Evolutionary conservation across 1,284 basidiomycete genomes (phyloP).

Genomic region (Leccinum pseudoinsigne): DNA sequence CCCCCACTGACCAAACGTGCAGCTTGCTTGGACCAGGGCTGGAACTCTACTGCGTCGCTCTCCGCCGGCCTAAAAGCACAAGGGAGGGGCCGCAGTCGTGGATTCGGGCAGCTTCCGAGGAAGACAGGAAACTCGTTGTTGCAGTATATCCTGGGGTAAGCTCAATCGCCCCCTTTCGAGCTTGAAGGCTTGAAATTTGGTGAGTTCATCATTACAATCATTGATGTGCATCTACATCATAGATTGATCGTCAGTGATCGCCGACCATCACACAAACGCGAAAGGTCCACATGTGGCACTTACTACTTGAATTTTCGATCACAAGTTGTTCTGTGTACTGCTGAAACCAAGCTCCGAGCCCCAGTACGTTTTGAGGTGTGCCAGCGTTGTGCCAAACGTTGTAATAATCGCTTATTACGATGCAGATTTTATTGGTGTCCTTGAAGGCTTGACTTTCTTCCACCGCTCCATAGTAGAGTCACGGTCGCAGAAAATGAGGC

Average conservation of each 20-base stretch:
- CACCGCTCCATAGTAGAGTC: neutral
- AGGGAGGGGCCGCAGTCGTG: neutral
- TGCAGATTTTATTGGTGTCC: neutral
- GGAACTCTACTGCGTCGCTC: too few species aligned
- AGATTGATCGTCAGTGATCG: conserved; percentile 1
- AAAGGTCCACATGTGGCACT: too few species aligned
- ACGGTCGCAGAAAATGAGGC: neutral
- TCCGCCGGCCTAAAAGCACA: too few species aligned
- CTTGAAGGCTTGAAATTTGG: neutral
- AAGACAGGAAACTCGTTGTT: neutral
- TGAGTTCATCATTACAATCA: neutral
- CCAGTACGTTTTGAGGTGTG: neutral
- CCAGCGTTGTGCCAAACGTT: neutral
- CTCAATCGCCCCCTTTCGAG: neutral
- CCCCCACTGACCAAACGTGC: too few species aligned
- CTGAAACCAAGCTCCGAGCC: neutral
- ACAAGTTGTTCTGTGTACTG: too few species aligned
- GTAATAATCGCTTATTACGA: neutral
- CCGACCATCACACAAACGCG: neutral
- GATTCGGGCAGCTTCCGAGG: neutral
- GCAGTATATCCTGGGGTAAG: neutral
- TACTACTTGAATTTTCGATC: too few species aligned
- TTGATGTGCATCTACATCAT: neutral
- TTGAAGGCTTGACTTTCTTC: neutral
- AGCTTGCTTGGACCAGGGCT: too few species aligned